These are phyloP conservation scores for Peniophora sp. DNA, from an alignment of 1,284 basidiomycete species.

Conservation along the genomic window DNA sequence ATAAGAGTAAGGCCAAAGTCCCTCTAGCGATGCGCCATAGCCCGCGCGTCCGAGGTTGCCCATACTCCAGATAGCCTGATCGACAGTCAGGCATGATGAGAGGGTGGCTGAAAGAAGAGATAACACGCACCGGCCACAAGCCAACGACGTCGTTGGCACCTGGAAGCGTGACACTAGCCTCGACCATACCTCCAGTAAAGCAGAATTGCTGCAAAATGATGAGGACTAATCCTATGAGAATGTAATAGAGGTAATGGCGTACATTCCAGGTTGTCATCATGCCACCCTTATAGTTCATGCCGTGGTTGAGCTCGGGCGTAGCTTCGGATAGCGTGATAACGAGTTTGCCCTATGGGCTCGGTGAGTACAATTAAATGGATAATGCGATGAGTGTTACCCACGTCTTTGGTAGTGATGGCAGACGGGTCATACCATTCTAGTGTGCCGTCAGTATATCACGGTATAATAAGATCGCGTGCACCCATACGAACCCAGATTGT, in stretches of 20 bases:
- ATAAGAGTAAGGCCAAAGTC: conserved; percentile 53
- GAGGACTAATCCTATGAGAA: neutral
- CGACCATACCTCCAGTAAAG: conserved; percentile 80
- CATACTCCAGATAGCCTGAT: conserved; percentile 35
- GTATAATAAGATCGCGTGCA: too few species aligned
- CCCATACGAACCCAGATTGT: conserved; percentile 5
- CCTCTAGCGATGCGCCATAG: conserved; percentile 52
- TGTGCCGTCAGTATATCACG: too few species aligned
- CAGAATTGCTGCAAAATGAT: conserved; percentile 80
- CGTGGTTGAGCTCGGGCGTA: conserved; percentile 48
- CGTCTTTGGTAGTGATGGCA: conserved; percentile 72
- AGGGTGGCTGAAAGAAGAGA: neutral
- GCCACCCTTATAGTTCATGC: conserved; percentile 69
- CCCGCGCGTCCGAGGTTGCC: conserved; percentile 51
- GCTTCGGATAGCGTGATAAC: conserved; percentile 63
- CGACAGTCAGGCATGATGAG: neutral
- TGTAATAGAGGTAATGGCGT: neutral
- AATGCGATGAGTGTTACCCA: too few species aligned
- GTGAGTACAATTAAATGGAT: too few species aligned
- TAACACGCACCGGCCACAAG: conserved; percentile 14
- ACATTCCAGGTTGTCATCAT: conserved; percentile 47
- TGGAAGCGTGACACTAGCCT: conserved; percentile 73
- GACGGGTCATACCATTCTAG: conserved; percentile 69
- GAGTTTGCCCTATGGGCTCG: conserved; percentile 39
- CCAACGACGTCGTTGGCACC: conserved; percentile 55